Base-by-base conservation (phyloP, 371 early-diverging fungal genomes). In the Mortierella sp. region DNA sequence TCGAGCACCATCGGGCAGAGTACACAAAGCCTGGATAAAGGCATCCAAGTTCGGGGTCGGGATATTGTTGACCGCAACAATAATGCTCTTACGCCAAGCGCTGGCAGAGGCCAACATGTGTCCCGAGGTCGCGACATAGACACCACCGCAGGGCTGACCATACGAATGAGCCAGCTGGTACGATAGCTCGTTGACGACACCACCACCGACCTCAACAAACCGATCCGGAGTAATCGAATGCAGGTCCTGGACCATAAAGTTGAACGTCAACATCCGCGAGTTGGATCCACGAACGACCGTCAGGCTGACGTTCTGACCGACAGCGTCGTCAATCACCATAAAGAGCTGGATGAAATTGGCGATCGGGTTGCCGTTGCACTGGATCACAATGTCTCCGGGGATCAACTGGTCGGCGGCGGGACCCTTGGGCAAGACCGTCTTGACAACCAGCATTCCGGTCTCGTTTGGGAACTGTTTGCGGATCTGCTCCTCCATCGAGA, bases 141-240 rank as follows among this genome's bases (percentile, higher is more conserved):
- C 94, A 13, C 97, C 96, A 6, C 91, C 89, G 10, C 91, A 89
- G 4, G 95, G 92, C 22, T 94, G 86, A 24, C 90, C 89, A 79
- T 92, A 95, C 7, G 91, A 90, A 61, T 93, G 90, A 0, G 97
- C 97, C 50, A 96, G 89, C 85, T 97, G 97, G 83, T 96, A 97
- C 24, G 94, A 94, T 8, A 97, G 79, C 70, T 96, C 92, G 84
- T 96, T 93, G 44, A 97, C 85, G 29, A 93, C 89, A 19, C 92
- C 93, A 47, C 97, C 98, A 58, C 98, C 98, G 41, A 97, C 88
- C 79, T 97, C 96, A 22, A 98, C 80, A 66, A 89, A 93, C 10
- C 89, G 84, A 76, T 88, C 83, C 1, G 96, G 96, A 39, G 95
- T 94, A 61, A 93, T 89, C 2, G 85, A 66, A 78, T 96, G 94